Base-by-base conservation (phyloP, 2,329 filamentous ascomycete species). In the Colletotrichum sp. region DNA sequence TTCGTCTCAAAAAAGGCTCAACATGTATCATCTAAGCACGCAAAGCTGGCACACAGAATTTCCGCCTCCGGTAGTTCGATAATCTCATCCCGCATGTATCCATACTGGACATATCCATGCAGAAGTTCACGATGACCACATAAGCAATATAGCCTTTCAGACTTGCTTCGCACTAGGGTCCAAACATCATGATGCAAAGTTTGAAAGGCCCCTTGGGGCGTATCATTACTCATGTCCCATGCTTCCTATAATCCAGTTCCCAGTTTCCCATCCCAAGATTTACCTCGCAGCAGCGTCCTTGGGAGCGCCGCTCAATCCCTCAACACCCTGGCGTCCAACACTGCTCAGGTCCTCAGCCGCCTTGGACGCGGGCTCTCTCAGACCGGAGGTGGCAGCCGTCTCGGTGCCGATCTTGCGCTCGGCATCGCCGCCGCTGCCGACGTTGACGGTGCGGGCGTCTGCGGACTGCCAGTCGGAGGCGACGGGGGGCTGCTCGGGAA, bases 401-500 rank as follows among this genome's bases (percentile, higher is more conserved):
- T 85, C 87, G 1, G 86, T 87, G 6, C 90, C 89, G 59, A 91
- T 83, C 75, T 89, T 87, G 66, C 85, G 88, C 77, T 89, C 81
- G 3, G 87, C 78, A 68, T 88, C 83, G 24, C 93, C 93, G 38
- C 69, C 69, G 43, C 91, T 90, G 76, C 93, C 93, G 62, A 94
- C 91, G 80, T 94, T 93, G 80, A 94, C 91, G 70, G 86, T 94
- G 75, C 90, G 85, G 36, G 88, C 88, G 79, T 96, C 93, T 65
- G 89, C 87, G 0, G 93, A 94, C 82, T 96, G 92, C 89, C 92
- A 95, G 87, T 97, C 94, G 7, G 93, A 93, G n/a, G 91, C 85
- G n/a, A 84, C 86, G 2, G 94, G 93, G 27, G 94, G 94, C 77
- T 96, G 88, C 3, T 96, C 94, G 21, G 94, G 95, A 65, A 96